phyloP scores from a whole-genome alignment of 108 stramenopile genomes.

The Aureococcus anophagefferens region DNA sequence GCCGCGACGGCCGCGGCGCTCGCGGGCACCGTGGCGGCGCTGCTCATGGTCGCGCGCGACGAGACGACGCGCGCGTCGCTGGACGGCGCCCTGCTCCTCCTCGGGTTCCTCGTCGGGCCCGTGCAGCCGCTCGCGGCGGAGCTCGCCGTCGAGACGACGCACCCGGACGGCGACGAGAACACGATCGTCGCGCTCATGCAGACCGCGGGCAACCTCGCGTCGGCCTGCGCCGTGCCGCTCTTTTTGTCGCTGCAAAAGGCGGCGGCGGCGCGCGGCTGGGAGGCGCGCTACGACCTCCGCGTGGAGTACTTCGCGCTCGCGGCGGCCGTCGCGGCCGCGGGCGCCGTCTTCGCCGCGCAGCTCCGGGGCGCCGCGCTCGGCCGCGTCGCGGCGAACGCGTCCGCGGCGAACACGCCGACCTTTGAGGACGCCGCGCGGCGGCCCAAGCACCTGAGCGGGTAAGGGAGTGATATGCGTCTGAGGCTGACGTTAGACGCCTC shows the following conservation, averaged over 20 bases:
- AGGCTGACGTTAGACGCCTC: no score
- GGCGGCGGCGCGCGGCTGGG: no score
- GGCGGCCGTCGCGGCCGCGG: no score
- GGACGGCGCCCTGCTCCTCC: conserved; percentile 30
- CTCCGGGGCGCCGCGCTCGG: no score
- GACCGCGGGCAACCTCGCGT: conserved; percentile 56
- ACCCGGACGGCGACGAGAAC: conserved; percentile 57
- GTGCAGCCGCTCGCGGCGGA: conserved; percentile 66
- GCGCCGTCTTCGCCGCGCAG: no score
- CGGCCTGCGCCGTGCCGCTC: conserved; percentile 52
- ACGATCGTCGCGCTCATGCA: conserved; percentile 61
- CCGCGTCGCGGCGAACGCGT: no score
- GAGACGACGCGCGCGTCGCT: conserved; percentile 9
- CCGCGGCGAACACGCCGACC: no score
- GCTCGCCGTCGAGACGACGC: conserved; percentile 63
- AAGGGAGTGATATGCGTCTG: no score
- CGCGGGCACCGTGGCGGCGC: neutral
- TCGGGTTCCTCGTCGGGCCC: conserved; percentile 57
- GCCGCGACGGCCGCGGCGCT: neutral
- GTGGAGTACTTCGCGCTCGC: no score
- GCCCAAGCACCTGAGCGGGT: no score
- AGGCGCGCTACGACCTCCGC: no score
- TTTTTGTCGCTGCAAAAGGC: neutral
- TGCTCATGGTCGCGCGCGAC: neutral
- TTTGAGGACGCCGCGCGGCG: no score